These are phyloP conservation scores for Podaxis sp. DNA, from an alignment of 768 basidiomycete genomes.

Conservation along the genomic window DNA sequence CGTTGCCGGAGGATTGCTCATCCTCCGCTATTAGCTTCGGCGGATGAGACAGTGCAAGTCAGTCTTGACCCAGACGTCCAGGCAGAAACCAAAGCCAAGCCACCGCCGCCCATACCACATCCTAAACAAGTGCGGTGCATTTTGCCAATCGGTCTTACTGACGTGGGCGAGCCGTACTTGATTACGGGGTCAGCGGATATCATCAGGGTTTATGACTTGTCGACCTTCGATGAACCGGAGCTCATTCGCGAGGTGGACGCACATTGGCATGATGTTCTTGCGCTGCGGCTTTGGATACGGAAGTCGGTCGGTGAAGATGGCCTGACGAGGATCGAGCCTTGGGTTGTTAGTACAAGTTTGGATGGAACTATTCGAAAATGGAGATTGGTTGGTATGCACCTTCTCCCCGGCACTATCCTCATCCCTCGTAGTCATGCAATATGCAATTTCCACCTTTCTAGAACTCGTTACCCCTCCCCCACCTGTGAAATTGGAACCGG, in stretches of 20 bases:
- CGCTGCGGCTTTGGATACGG: conserved; percentile 71
- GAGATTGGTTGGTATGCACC: conserved; percentile 61
- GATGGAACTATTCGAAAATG: conserved; percentile 89
- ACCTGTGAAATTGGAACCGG: conserved; percentile 17
- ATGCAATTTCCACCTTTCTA: conserved; percentile 17
- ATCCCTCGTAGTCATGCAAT: background rate
- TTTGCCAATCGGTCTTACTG: conserved; percentile 64
- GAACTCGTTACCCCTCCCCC: conserved; percentile 41
- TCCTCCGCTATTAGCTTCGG: conserved; percentile 58
- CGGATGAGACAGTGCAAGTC: conserved; percentile 82
- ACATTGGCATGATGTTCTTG: conserved; percentile 89
- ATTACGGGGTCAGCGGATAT: conserved; percentile 84
- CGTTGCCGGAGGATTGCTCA: background rate
- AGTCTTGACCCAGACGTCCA: conserved; percentile 40
- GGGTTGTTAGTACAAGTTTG: conserved; percentile 81
- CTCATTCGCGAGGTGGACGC: conserved; percentile 75
- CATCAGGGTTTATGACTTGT: conserved; percentile 79
- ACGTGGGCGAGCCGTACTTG: conserved; percentile 69
- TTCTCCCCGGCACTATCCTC: background rate
- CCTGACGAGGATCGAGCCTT: conserved; percentile 61
- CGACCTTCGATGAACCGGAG: conserved; percentile 64
- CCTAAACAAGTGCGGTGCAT: conserved; percentile 69
- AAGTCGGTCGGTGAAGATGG: conserved; percentile 43
- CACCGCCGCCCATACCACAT: conserved; percentile 55
- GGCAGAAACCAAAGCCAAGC: conserved; percentile 27